A percentile compares a stretch with the other conserved stretches of the same genome.
phyloP scores from a whole-genome alignment of 2,329 filamentous ascomycete species.

The Plenodomus biglobosus region DNA sequence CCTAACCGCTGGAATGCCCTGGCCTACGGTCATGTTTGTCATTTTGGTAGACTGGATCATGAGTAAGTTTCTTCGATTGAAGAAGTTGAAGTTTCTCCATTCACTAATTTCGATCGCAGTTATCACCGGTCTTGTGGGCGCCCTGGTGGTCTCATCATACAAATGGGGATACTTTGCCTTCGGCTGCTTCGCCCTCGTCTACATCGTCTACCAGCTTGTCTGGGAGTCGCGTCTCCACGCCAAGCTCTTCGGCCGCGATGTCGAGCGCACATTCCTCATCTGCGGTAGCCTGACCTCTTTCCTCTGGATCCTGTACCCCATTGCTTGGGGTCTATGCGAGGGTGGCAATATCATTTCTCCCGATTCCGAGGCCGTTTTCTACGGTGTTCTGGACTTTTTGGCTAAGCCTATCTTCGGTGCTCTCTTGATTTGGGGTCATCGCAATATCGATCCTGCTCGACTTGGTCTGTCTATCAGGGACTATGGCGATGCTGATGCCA shows the following conservation, averaged over 20 bases:
- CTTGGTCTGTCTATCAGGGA: constrained; percentile 58
- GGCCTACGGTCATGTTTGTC: constrained; percentile 63
- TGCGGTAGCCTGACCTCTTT: constrained; percentile 62
- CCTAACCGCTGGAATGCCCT: constrained; percentile 65
- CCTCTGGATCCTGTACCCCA: constrained; percentile 66
- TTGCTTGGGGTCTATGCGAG: constrained; percentile 63
- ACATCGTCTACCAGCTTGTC: constrained; percentile 62
- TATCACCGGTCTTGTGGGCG: constrained; percentile 66
- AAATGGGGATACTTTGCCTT: constrained; percentile 70
- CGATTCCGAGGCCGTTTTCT: constrained; percentile 69
- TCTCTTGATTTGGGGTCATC: constrained; percentile 63
- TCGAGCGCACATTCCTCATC: constrained; percentile 57
- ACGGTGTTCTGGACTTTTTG: constrained; percentile 66
- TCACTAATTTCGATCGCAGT: constrained; percentile 32
- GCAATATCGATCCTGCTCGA: constrained; percentile 60
- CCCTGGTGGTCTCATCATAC: constrained; percentile 62
- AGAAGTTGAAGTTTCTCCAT: not conserved
- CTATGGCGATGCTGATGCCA: constrained; percentile 45
- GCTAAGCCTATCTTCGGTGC: constrained; percentile 66
- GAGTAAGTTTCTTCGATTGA: constrained; percentile 25
- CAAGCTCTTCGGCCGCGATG: constrained; percentile 54
- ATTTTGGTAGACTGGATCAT: constrained; percentile 66
- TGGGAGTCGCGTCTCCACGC: constrained; percentile 61
- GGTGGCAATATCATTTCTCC: constrained; percentile 64
- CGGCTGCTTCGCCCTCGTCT: constrained; percentile 55